Percentiles rank a stretch among this genome's conserved stretches.
phyloP scores from a whole-genome alignment of 306 rosid species.

The Dalbergia oliveri region DNA sequence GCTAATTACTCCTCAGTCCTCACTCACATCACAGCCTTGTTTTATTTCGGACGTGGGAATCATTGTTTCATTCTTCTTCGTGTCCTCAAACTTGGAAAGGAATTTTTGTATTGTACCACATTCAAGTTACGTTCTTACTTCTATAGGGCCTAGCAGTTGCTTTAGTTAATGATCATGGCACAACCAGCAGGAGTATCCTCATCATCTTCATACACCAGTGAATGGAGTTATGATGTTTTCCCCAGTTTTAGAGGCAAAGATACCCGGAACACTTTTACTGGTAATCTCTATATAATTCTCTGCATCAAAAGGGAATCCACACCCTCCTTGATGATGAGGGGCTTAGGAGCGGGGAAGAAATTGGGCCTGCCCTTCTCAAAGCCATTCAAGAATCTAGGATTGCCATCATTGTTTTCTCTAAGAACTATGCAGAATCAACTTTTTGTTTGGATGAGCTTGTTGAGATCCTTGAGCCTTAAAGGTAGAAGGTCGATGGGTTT shows the following conservation, averaged over 20 bases:
- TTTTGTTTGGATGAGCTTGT: background rate
- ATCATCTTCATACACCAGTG: background rate
- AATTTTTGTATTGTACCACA: no score
- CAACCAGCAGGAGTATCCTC: background rate
- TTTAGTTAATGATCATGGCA: no score
- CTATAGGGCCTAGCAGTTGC: no score
- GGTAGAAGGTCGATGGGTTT: background rate
- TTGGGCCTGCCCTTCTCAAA: background rate
- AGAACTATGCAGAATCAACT: background rate
- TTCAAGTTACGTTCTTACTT: no score
- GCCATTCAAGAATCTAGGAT: slow-evolving; percentile 8
- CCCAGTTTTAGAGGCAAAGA: background rate
- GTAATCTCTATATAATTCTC: background rate
- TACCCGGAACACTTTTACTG: background rate
- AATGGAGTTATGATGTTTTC: background rate
- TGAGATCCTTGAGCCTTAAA: background rate
- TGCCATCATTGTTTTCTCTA: slow-evolving; percentile 5
- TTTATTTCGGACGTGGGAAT: no score
- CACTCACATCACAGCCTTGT: no score
- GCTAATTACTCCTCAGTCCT: no score
- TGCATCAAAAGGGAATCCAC: background rate
- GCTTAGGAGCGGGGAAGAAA: background rate
- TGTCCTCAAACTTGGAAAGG: no score
- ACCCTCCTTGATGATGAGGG: background rate
- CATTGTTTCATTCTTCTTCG: no score